Percentiles rank a stretch among this genome's conserved stretches.
phyloP scores from a whole-genome alignment of 176 grass and related monocot species.

The Oryza nivara region DNA sequence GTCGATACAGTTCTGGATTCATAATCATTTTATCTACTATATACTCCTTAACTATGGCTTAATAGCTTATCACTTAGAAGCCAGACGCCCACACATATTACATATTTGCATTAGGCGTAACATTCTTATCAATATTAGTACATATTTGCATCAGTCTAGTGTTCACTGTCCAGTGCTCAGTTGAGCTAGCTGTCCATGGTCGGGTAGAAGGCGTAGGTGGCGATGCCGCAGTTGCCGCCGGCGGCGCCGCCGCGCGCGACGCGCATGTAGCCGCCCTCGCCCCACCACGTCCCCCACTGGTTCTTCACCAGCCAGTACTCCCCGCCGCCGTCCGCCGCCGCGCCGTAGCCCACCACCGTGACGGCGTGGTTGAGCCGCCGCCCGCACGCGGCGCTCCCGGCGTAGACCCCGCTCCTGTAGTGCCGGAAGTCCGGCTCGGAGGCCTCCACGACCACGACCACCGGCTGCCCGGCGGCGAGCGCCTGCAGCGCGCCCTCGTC shows the following conservation, averaged over 20 bases:
- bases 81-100: neutral
- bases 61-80: neutral
- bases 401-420: conserved; percentile 53
- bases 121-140: neutral
- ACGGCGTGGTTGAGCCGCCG: conserved; percentile 55
- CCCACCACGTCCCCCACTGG: conserved; percentile 61
- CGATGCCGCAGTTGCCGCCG: conserved; percentile 55
- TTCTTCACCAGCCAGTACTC: conserved; percentile 75
- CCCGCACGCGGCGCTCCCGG: conserved; percentile 48
- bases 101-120: neutral
- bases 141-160: conserved; percentile 2
- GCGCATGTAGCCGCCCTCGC: conserved; percentile 59
- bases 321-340: neutral
- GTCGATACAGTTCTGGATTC: neutral
- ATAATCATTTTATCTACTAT: neutral
- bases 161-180: neutral
- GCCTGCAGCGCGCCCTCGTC: conserved; percentile 45
- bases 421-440: conserved; percentile 57
- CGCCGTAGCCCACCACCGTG: conserved; percentile 53
- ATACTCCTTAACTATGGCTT: neutral
- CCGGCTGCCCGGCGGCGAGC: conserved; percentile 47
- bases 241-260: conserved; percentile 38
- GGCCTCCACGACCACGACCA: conserved; percentile 54
- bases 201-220: conserved; percentile 55
- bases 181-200: conserved; percentile 28